Base-by-base conservation (phyloP, 2,329 filamentous ascomycete species). In the Ambrosiella xylebori region DNA sequence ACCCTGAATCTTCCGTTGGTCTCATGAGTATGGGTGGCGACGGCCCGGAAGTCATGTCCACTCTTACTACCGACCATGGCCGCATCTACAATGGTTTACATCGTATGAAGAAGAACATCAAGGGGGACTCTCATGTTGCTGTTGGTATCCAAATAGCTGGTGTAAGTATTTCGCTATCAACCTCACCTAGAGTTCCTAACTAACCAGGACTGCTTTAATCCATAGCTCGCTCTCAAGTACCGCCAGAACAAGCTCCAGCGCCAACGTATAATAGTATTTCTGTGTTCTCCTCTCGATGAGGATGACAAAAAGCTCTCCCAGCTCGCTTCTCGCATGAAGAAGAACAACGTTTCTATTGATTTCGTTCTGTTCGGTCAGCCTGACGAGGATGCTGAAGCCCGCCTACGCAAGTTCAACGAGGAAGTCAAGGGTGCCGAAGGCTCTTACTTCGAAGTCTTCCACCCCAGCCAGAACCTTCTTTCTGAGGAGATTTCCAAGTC, bases 21-120 rank as follows among this genome's bases (percentile, higher is more conserved):
- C 76, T 98, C 63, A 96, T 98, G 90, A 95, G 88, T 73, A 97
- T 97, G 91, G 93, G 88, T 63, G 93, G 91, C 67, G 91, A 88
- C 68, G 90, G 89, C n/a, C 93, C 93, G 54, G 91, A 97, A 73
- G 91, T 98, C 63, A 81, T 98, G 63, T 94, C 93, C 60, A 98
- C 93, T 39, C 81, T 97, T 68, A 97, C 93, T 57, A 91, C 88
- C 61, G 94, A 98, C 71, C 88, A 93, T 68, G 93, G 93, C 71
- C 93, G 94, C 76, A 88, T 98, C 65, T 77, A 97, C 63, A 88
- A 95, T 62, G 90, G 90, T 57, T 75, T 96, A 71, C 91, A 91
- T 73, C 84, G 86, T 67, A 98, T 88, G 62, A 83, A 82, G 75
- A 82, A 81, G 71, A 95, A 95, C 78, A 95, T 98, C 71, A 83